Evolutionary conservation across 805 yeast genomes (phyloP), one percentile per base, ranked within the genome.

Genomic region (Barnettozyma wickerhamii): DNA sequence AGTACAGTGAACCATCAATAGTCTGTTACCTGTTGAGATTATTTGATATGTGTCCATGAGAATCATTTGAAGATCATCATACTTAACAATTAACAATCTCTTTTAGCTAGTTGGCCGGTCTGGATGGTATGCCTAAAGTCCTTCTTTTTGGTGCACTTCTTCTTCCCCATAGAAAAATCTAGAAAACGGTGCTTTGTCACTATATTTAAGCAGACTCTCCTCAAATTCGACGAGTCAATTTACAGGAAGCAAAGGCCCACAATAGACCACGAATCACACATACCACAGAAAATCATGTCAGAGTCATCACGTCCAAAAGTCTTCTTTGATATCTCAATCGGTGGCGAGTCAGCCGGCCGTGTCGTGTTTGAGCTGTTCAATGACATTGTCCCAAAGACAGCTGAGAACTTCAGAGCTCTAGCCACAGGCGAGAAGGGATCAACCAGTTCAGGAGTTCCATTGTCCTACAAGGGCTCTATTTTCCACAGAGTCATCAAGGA

Each of bases 401-500:
- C 91, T 10, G 95, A 86, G 55, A 90, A 90, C 66, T 90, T 90
- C 71, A 74, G 88, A 46, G 88, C 91, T 5, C 67, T 91, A 42
- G 83, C 95, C 64, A 83, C 95, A 30, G 97, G 97, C 19, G 95
- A 87, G 58, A 80, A 82, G 54, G 95, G 95, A 26, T 59, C 61
- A 9, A 79, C 81, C 13, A 51, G 56, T 35, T 59, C 71, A 2
- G 95, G 93, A 10, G 71, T 74, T 48, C 85, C 87, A 5, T 68
- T 87, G 48, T 65, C 70, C 41, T 93, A 80, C 72, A 85, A 87
- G 62, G 87, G 87, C 17, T 83, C 95, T n/a, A 64, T 72, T n/a
- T 91, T 91, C 72, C 99, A 91, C 66, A 76, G 99, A 47, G 86
- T 93, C 28, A 93, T 91, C 63, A 79, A 81, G 59, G 77, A 77